A percentile compares a stretch with the other conserved stretches of the same genome.
phyloP scores from a whole-genome alignment of 768 basidiomycete species.

The Gloeophyllum trabeum region DNA sequence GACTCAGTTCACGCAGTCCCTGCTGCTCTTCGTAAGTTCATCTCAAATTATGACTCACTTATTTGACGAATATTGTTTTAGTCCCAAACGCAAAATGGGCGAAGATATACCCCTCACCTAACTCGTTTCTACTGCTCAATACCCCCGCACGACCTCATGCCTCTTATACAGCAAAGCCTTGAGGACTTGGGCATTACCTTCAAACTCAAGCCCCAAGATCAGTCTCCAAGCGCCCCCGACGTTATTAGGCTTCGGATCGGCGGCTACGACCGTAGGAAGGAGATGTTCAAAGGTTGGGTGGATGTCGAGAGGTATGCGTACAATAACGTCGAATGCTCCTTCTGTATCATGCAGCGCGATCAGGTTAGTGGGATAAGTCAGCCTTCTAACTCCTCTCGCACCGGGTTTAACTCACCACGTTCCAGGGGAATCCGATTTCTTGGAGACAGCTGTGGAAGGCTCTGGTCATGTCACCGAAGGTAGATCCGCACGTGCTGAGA shows the following conservation, averaged over 20 bases:
- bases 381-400: background rate
- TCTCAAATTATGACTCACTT: slow-evolving; percentile 1
- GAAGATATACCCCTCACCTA: slow-evolving; percentile 60
- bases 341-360: slow-evolving; percentile 62
- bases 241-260: slow-evolving; percentile 45
- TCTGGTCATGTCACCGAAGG: slow-evolving; percentile 34
- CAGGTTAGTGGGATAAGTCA: slow-evolving; percentile 48
- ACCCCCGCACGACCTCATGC: slow-evolving; percentile 38
- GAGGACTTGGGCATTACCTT: slow-evolving; percentile 31
- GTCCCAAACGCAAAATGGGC: slow-evolving; percentile 77
- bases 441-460: slow-evolving; percentile 72
- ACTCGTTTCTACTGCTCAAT: slow-evolving; percentile 73
- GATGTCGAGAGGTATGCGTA: slow-evolving; percentile 52
- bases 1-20: slow-evolving; percentile 71
- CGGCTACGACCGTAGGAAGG: slow-evolving; percentile 52
- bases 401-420: background rate
- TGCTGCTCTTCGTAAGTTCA: slow-evolving; percentile 72
- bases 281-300: slow-evolving; percentile 65
- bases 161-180: slow-evolving; percentile 44
- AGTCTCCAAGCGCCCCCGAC: slow-evolving; percentile 4
- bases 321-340: slow-evolving; percentile 39
- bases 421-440: slow-evolving; percentile 64
- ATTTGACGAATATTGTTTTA: slow-evolving; percentile 16
- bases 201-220: slow-evolving; percentile 28
- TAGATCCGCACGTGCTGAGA: slow-evolving; percentile 48